Base-by-base conservation (phyloP, 352 stramenopile genomes). In the Globisporangium middletonii region DNA sequence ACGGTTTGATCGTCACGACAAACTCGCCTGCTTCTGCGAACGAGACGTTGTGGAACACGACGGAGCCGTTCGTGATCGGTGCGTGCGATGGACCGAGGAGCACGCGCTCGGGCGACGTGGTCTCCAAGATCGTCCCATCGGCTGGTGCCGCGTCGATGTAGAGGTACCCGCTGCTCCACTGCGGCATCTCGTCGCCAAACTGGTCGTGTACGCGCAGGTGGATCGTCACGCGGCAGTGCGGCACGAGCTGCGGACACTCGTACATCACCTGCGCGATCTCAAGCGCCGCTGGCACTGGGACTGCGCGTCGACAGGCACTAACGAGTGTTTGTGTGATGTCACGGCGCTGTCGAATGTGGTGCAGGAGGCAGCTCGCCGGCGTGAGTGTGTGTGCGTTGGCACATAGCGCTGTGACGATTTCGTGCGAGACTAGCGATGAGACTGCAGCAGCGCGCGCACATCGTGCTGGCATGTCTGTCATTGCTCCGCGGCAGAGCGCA, bases 141-240 rank as follows among this genome's bases (percentile, higher is more conserved):
- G 26, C 60, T 19, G 35, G 41, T 23, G 23, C 52, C 52, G 63
- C 69, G 7, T 41, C 33, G 8, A 73, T 33, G 42, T 73, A 46
- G 7, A 87, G 43, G 35, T 73, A 72, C 11, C 68, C 63, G 18
- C 46, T 46, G 9, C 27, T 64, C 55, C 61, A 53, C 15, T 2
- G 58, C 18, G 58, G 23, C 63, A 88, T 75, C 2, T 67, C 52
- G 47, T 76, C 59, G 30, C 68, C 69, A 27, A 83, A 90, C 64
- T 90, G 80, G 54, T 88, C 75, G 7, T 84, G 44, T 12, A 84
- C 63, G 15, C 69, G 64, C 15, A 83, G 6, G 27, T 66, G 58
- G 18, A 88, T 53, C 15, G 61, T 62, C 30, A 86, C 45, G 2
- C 60, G 55, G 48, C 78, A 91, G 37, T 70, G 67, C 0, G 79